Evolutionary conservation across 192 early-diverging fungal species (phyloP).

Genomic region (Linderina pennispora): DNA sequence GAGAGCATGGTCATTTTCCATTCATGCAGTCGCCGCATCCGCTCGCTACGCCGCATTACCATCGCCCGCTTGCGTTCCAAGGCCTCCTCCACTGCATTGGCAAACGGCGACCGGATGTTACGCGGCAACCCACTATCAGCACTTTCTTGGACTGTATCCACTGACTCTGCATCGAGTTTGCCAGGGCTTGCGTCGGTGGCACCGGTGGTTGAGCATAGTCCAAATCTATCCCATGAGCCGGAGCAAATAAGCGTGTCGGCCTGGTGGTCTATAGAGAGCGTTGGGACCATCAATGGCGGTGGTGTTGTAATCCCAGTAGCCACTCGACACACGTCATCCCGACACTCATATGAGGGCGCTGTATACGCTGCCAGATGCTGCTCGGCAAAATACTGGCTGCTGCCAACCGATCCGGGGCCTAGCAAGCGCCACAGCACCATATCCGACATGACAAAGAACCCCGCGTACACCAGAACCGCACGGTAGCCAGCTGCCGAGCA

Average conservation of each 20-base stretch:
- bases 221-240: background rate
- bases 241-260: background rate
- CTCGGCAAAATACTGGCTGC: background rate
- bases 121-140: background rate
- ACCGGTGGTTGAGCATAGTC: background rate
- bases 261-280: background rate
- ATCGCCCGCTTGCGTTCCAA: constrained; percentile 8
- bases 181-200: background rate
- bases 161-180: no score
- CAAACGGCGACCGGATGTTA: constrained; percentile 20
- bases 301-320: background rate
- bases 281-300: background rate
- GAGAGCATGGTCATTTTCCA: constrained; percentile 5
- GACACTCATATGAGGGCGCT: constrained; percentile 5
- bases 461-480: constrained; percentile 3
- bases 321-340: constrained; percentile 1
- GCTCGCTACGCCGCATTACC: constrained; percentile 9
- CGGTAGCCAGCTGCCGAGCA: constrained; percentile 5
- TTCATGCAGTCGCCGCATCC: constrained; percentile 8
- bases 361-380: background rate
- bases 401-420: background rate
- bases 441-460: constrained; percentile 21
- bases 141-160: no score
- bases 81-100: constrained; percentile 28
- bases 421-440: constrained; percentile 7